These are phyloP conservation scores for Penicillium flavigenum DNA, from an alignment of 495 filamentous ascomycete genomes.

Conservation along the genomic window DNA sequence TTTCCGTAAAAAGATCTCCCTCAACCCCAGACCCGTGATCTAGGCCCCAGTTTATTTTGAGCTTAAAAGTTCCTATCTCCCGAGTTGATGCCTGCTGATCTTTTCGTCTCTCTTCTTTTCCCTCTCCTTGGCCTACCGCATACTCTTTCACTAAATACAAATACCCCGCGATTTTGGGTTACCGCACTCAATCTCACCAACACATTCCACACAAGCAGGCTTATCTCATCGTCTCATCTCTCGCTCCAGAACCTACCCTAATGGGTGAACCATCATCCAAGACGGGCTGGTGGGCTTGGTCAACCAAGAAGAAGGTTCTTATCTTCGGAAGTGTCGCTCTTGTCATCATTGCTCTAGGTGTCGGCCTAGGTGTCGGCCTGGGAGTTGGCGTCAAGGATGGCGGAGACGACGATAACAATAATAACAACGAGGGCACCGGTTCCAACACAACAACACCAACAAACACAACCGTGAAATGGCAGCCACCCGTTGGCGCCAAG, in stretches of 20 bases:
- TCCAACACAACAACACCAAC: slow-evolving; percentile 25
- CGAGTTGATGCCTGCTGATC: slow-evolving; percentile 12
- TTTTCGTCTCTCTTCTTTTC: slow-evolving; percentile 11
- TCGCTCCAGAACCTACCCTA: background rate
- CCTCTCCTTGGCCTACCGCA: slow-evolving; percentile 1
- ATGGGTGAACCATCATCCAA: slow-evolving; percentile 13
- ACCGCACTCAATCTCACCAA: background rate
- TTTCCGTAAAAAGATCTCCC: slow-evolving; percentile 14
- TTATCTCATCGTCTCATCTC: background rate
- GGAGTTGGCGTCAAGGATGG: slow-evolving; percentile 38
- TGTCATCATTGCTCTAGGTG: slow-evolving; percentile 47
- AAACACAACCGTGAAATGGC: slow-evolving; percentile 43
- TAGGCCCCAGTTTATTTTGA: slow-evolving; percentile 14
- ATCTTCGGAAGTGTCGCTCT: slow-evolving; percentile 29
- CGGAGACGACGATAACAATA: slow-evolving; percentile 11
- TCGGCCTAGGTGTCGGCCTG: slow-evolving; percentile 56
- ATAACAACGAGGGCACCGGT: slow-evolving; percentile 15
- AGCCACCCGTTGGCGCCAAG: slow-evolving; percentile 46
- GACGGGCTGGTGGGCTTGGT: slow-evolving; percentile 37
- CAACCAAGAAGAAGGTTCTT: slow-evolving; percentile 41
- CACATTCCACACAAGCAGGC: background rate
- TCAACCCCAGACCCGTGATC: slow-evolving; percentile 15
- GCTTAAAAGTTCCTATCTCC: slow-evolving; percentile 19
- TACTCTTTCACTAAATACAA: background rate
- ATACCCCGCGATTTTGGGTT: background rate